phyloP scores from a whole-genome alignment of 2,329 filamentous ascomycete genomes.

The Penicillium sp. region DNA sequence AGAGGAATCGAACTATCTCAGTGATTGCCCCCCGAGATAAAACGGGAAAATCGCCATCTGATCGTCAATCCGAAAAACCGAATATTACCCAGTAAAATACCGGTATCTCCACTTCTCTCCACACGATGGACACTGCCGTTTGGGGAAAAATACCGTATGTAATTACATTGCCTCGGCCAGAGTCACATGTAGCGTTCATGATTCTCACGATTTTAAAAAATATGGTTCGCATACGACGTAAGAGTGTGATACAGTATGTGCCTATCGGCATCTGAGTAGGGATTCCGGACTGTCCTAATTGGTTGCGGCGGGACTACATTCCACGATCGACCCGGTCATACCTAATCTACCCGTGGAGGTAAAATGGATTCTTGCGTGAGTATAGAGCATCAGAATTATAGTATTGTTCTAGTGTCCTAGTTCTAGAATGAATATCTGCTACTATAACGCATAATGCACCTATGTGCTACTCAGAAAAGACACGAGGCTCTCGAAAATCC shows the following conservation, averaged over 20 bases:
- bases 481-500: neutral
- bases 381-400: neutral
- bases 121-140: neutral
- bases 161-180: constrained; percentile 7
- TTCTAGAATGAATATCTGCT: neutral
- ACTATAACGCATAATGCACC: too few relatives aligned
- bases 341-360: neutral
- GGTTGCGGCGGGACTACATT: neutral
- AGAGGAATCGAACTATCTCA: neutral
- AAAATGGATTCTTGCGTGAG: neutral
- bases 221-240: neutral
- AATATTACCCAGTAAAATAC: constrained; percentile 20
- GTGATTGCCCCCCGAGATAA: constrained; percentile 4
- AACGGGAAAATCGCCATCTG: neutral
- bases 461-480: neutral
- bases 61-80: constrained; percentile 7
- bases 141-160: constrained; percentile 15
- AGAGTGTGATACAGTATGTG: neutral
- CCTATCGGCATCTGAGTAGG: neutral
- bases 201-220: neutral
- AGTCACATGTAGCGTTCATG: constrained; percentile 9
- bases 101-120: constrained; percentile 22
- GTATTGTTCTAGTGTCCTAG: neutral
- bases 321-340: neutral
- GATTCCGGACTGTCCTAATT: neutral